These are phyloP conservation scores for Blastomyces emzantsi DNA, from an alignment of 2,329 filamentous ascomycete species.

Conservation along the genomic window DNA sequence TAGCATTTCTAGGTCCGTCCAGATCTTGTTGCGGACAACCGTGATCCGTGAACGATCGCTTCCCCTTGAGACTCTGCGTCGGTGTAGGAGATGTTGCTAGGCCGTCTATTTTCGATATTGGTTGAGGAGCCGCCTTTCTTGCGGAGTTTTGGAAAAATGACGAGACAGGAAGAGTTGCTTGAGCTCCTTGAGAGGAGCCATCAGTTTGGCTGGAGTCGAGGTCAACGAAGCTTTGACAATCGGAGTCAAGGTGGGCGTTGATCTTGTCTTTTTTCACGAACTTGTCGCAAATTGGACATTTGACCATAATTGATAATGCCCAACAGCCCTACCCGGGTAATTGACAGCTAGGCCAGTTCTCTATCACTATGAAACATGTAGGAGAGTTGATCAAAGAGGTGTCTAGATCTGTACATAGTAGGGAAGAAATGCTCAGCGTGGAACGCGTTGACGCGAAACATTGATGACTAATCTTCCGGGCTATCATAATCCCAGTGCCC, in stretches of 20 bases:
- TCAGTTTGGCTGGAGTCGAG: constrained; percentile 38
- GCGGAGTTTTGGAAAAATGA: constrained; percentile 43
- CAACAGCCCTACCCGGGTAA: neutral
- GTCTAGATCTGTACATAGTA: too few relatives aligned
- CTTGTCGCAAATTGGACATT: constrained; percentile 69
- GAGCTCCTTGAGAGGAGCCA: constrained; percentile 24
- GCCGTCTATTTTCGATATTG: constrained; percentile 12
- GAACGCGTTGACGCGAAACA: neutral
- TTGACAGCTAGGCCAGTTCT: neutral
- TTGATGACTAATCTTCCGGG: neutral
- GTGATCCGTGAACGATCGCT: constrained; percentile 26
- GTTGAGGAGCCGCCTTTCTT: constrained; percentile 31
- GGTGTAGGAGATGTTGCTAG: constrained; percentile 23
- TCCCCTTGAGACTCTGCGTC: constrained; percentile 23
- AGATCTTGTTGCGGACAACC: constrained; percentile 8
- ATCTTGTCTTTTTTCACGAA: constrained; percentile 64
- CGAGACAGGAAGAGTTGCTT: constrained; percentile 35
- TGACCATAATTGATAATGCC: constrained; percentile 40
- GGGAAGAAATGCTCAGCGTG: neutral
- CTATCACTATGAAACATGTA: neutral
- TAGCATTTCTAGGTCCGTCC: constrained; percentile 1
- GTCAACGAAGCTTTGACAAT: constrained; percentile 60
- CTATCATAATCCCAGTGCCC: neutral
- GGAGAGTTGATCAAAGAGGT: neutral
- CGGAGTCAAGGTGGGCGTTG: constrained; percentile 84